A percentile compares a stretch with the other conserved stretches of the same genome.
Conservation (phyloP, 495 filamentous ascomycete species). For the Penicillium subrubescens region DNA sequence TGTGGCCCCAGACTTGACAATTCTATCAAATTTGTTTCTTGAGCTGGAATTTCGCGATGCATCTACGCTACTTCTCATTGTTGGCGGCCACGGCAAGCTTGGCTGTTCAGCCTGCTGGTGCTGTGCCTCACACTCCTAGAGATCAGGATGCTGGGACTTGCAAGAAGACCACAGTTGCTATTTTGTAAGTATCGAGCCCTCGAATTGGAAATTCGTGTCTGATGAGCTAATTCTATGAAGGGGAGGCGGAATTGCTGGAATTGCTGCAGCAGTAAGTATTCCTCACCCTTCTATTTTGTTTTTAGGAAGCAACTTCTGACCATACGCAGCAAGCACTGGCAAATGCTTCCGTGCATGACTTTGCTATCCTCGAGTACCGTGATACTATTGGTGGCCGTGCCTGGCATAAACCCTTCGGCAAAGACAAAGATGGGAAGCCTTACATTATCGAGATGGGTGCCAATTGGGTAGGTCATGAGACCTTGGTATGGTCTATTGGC, state of each 20-base stretch:
- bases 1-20: not conserved
- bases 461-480: constrained; percentile 15
- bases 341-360: constrained; percentile 18
- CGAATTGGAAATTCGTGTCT: not conserved
- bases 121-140: constrained; percentile 22
- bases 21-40: not conserved
- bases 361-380: constrained; percentile 23
- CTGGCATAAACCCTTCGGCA: constrained; percentile 17
- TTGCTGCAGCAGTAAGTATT: constrained; percentile 58
- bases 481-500: not conserved
- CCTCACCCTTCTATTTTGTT: not conserved
- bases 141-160: constrained; percentile 28
- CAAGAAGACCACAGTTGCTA: constrained; percentile 43
- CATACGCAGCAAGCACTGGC: constrained; percentile 13
- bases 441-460: constrained; percentile 20
- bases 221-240: constrained; percentile 2
- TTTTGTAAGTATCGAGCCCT: constrained; percentile 27
- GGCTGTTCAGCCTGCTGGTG: constrained; percentile 22
- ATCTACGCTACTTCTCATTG: constrained; percentile 20
- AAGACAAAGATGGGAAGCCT: constrained; percentile 16
- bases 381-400: constrained; percentile 21
- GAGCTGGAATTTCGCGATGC: constrained; percentile 12
- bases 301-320: not conserved
- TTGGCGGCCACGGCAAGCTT: constrained; percentile 23
- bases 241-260: constrained; percentile 54